Evolutionary conservation across 805 yeast species (phyloP).

Genomic region (Clavispora asparagi): DNA sequence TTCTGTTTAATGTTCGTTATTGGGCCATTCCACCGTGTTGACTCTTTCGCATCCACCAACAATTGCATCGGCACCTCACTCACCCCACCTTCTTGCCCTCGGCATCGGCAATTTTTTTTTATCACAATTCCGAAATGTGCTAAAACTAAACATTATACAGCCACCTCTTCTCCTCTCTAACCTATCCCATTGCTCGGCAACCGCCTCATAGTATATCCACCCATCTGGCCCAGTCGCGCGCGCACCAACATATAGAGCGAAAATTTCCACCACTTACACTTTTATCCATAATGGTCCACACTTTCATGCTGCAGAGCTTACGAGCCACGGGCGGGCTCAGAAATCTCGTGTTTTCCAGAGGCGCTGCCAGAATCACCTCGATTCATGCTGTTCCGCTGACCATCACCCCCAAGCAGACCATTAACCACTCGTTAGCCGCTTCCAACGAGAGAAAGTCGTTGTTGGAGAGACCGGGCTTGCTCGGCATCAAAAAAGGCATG

Average conservation of each 20-base stretch:
- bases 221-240: conserved; percentile 3
- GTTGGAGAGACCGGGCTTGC: conserved; percentile 73
- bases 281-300: background rate
- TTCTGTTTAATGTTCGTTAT: no score
- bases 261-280: background rate
- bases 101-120: no score
- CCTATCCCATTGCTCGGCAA: background rate
- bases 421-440: conserved; percentile 62
- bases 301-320: background rate
- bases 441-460: conserved; percentile 70
- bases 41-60: no score
- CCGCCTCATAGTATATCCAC: background rate
- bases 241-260: conserved; percentile 1
- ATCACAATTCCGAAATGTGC: no score
- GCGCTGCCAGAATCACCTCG: conserved; percentile 43
- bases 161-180: no score
- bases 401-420: conserved; percentile 43
- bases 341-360: conserved; percentile 14
- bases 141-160: background rate
- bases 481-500: conserved; percentile 88
- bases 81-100: no score
- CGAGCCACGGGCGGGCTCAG: background rate
- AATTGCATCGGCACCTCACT: no score
- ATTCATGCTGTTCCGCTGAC: conserved; percentile 48
- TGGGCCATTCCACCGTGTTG: no score